Evolutionary conservation across 1,139 yeast genomes (phyloP).

Genomic region (Zygosaccharomyces sapae): DNA sequence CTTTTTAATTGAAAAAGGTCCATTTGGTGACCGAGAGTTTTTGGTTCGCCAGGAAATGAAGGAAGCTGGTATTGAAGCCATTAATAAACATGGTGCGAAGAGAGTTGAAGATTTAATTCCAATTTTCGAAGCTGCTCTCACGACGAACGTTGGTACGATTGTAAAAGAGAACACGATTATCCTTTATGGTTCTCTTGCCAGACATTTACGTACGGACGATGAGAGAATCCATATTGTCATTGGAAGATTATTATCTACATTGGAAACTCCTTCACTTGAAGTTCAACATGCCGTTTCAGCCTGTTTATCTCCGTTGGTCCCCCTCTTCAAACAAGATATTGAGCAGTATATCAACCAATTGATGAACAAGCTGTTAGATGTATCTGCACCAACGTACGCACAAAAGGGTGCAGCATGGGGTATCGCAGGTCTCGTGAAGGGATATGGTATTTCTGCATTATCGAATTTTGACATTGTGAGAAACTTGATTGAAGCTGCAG

Average conservation of each 20-base stretch:
- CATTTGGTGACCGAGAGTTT: constrained; percentile 69
- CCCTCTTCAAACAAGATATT: constrained; percentile 48
- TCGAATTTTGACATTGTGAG: constrained; percentile 75
- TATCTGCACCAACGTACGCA: constrained; percentile 46
- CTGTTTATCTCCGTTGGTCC: constrained; percentile 79
- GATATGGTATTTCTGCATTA: constrained; percentile 75
- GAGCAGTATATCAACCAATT: constrained; percentile 54
- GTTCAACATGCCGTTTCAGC: constrained; percentile 84
- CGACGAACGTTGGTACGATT: constrained; percentile 49
- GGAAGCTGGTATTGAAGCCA: constrained; percentile 78
- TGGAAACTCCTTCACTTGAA: constrained; percentile 83
- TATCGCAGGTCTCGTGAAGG: constrained; percentile 86
- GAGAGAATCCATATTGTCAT: constrained; percentile 60
- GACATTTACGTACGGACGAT: constrained; percentile 66
- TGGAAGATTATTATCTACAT: constrained; percentile 63
- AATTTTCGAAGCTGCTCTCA: constrained; percentile 57
- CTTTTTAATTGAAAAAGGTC: constrained; percentile 57
- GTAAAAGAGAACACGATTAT: constrained; percentile 80
- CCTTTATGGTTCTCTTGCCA: constrained; percentile 82
- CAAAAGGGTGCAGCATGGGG: constrained; percentile 97
- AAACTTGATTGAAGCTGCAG: constrained; percentile 73
- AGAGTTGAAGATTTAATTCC: constrained; percentile 70
- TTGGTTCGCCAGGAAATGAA: constrained; percentile 78
- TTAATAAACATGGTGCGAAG: constrained; percentile 58
- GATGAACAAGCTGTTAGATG: constrained; percentile 53